These are phyloP conservation scores for Phytophthora sp. DNA, from an alignment of 352 stramenopile species.

Conservation along the genomic window DNA sequence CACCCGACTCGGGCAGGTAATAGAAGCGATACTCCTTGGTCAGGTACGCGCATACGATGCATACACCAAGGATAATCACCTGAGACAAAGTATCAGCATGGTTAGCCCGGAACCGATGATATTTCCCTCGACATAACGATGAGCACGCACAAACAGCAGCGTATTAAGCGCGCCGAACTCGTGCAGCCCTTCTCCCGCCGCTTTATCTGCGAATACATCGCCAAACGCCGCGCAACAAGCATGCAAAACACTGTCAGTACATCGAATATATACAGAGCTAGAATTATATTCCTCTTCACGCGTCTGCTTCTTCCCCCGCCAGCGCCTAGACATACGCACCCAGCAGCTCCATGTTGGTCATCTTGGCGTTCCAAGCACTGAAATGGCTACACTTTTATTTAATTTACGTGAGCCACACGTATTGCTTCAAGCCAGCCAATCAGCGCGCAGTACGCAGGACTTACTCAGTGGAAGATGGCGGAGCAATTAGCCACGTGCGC, in stretches of 20 bases:
- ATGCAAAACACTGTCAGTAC: not conserved
- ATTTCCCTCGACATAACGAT: not conserved
- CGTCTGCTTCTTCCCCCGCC: not conserved
- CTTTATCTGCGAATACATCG: slow-evolving; percentile 53
- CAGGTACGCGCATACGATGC: slow-evolving; percentile 91
- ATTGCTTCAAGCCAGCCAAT: slow-evolving; percentile 7
- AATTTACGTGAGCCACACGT: not conserved
- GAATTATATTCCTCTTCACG: too few relatives aligned
- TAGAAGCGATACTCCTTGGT: slow-evolving; percentile 93
- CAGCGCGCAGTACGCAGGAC: not conserved
- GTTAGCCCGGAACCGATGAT: not conserved
- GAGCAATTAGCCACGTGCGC: slow-evolving; percentile 65
- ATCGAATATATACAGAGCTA: not conserved
- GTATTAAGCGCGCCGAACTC: slow-evolving; percentile 90
- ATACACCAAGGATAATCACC: slow-evolving; percentile 89
- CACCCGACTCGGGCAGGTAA: slow-evolving; percentile 90
- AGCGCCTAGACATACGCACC: slow-evolving; percentile 30
- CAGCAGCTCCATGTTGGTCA: slow-evolving; percentile 44
- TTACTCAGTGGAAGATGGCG: slow-evolving; percentile 37
- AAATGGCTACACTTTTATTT: slow-evolving; percentile 6
- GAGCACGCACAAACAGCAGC: slow-evolving; percentile 74
- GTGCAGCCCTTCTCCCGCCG: slow-evolving; percentile 68
- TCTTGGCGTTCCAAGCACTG: slow-evolving; percentile 9
- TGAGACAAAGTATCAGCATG: slow-evolving; percentile 15
- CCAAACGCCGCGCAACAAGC: not conserved